These are phyloP conservation scores for Pleodorina starrii DNA, from an alignment of 139 green algal species.

Conservation along the genomic window DNA sequence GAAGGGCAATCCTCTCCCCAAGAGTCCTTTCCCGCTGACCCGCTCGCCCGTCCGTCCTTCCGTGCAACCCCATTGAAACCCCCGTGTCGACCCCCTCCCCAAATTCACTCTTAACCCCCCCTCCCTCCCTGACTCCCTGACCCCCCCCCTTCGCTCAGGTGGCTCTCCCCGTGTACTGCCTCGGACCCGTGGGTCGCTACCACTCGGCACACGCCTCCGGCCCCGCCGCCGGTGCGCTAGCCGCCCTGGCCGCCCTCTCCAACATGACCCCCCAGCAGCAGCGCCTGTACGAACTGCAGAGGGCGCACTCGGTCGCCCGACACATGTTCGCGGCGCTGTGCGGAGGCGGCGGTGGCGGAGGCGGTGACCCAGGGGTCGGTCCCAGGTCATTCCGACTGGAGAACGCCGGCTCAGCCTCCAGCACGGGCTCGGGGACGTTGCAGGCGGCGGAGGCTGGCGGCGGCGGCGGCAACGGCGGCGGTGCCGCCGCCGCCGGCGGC, in stretches of 20 bases:
- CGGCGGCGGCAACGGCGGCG: not conserved
- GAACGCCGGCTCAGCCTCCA: not conserved
- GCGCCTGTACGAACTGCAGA: constrained; percentile 4
- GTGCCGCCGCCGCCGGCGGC: not conserved
- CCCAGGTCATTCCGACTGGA: not conserved
- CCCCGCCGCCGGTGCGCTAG: constrained; percentile 37
- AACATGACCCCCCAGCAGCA: constrained; percentile 47
- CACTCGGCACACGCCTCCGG: not conserved
- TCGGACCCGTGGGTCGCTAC: constrained; percentile 47
- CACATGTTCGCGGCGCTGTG: constrained; percentile 10
- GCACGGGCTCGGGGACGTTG: not conserved
- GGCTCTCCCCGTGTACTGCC: constrained; percentile 51
- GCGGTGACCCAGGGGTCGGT: constrained; percentile 15
- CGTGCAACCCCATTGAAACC: too few species aligned
- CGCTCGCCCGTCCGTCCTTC: too few species aligned
- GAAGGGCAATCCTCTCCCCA: too few species aligned
- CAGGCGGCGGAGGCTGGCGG: not conserved
- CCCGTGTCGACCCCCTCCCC: too few species aligned
- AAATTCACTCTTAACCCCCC: too few species aligned
- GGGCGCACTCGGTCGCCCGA: constrained; percentile 5
- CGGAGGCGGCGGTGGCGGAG: not conserved
- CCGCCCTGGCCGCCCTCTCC: constrained; percentile 19
- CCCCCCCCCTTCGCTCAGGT: constrained; percentile 18
- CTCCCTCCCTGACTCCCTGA: too few species aligned
- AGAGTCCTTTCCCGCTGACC: too few species aligned